Conservation (phyloP, 139 green algal genomes). For the Nannochloris sp. region DNA sequence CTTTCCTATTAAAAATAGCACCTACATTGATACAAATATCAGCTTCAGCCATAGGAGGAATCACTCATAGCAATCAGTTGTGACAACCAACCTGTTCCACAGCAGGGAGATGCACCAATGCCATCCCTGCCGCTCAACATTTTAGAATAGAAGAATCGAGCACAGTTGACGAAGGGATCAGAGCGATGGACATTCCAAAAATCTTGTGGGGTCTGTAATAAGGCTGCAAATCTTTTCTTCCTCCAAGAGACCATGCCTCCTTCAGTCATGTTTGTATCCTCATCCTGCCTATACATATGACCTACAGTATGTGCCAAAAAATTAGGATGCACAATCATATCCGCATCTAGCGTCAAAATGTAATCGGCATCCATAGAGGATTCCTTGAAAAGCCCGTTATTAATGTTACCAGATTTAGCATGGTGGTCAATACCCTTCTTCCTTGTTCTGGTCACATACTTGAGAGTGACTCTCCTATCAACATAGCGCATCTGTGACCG, state of each 20-base stretch:
- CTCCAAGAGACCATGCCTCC: constrained; percentile 1
- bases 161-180: constrained; percentile 18
- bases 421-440: constrained; percentile 17
- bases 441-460: constrained; percentile 7
- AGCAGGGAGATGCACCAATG: too few species aligned
- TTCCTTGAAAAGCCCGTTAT: constrained; percentile 12
- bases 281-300: constrained; percentile 12
- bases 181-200: constrained; percentile 19
- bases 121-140: too few species aligned
- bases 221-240: constrained; percentile 14
- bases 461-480: constrained; percentile 4
- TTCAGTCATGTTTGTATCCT: not conserved
- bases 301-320: constrained; percentile 13
- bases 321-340: constrained; percentile 21
- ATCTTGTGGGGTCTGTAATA: constrained; percentile 21
- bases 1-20: constrained; percentile 12
- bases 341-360: constrained; percentile 18
- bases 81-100: too few species aligned
- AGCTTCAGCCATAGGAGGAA: too few species aligned
- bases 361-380: constrained; percentile 4
- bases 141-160: constrained; percentile 11
- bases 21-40: constrained; percentile 11
- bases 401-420: constrained; percentile 29
- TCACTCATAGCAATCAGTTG: too few species aligned
- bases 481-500: not conserved